Conservation (phyloP, 768 basidiomycete genomes). For the Steccherinum ochraceum region DNA sequence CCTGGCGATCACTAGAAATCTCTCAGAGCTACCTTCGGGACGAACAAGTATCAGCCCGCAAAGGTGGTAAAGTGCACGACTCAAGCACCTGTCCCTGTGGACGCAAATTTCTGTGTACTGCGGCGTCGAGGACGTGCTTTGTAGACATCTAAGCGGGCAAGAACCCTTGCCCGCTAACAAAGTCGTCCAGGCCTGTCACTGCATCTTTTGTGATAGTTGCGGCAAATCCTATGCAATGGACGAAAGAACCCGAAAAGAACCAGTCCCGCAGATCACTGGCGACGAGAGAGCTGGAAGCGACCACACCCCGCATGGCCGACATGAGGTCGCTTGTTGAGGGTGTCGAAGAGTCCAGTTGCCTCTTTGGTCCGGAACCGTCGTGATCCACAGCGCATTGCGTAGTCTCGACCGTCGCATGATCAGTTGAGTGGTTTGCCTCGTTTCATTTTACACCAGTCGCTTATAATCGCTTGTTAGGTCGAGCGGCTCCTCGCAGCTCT, state of each 20-base stretch:
- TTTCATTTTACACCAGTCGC: conserved; percentile 12
- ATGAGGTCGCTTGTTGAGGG: background rate
- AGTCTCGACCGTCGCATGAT: conserved; percentile 6
- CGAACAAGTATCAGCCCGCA: too few relatives aligned
- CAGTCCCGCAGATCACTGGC: background rate
- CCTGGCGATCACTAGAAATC: background rate
- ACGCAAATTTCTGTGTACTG: too few relatives aligned
- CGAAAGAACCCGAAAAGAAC: background rate
- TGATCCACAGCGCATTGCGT: background rate
- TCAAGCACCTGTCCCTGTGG: too few relatives aligned
- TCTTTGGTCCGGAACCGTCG: background rate
- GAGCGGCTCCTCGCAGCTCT: conserved; percentile 8
- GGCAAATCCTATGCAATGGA: background rate
- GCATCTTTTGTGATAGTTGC: background rate
- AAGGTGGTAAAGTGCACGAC: too few relatives aligned
- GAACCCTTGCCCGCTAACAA: background rate
- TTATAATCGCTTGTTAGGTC: conserved; percentile 11
- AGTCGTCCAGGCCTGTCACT: too few relatives aligned
- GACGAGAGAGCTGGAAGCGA: background rate
- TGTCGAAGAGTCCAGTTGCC: background rate
- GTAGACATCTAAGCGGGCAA: background rate
- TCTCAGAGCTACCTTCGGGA: too few relatives aligned
- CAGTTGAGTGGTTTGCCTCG: conserved; percentile 8
- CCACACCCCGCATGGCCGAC: background rate
- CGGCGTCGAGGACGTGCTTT: too few relatives aligned